phyloP scores from a whole-genome alignment of 2,329 filamentous ascomycete genomes.

The Trichoderma brevicompactum region DNA sequence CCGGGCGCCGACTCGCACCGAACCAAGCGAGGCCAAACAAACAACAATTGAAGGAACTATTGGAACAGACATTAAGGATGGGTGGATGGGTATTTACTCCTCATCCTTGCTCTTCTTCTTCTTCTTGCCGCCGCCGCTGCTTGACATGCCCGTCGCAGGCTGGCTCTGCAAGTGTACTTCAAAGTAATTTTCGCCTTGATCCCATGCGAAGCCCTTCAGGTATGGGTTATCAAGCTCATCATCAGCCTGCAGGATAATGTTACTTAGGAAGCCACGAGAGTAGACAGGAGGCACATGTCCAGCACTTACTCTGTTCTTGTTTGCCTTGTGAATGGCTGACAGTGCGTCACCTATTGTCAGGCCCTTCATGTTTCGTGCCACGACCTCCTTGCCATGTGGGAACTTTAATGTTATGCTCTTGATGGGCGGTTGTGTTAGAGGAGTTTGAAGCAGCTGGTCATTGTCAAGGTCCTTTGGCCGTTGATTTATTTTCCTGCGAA shows the following conservation, averaged over 20 bases:
- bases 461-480: conserved; percentile 80
- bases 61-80: conserved; percentile 46
- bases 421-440: conserved; percentile 78
- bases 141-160: conserved; percentile 49
- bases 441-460: conserved; percentile 79
- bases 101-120: conserved; percentile 69
- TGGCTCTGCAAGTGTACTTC: conserved; percentile 83
- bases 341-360: conserved; percentile 97
- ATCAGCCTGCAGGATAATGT: conserved; percentile 65
- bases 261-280: conserved; percentile 18
- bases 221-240: conserved; percentile 88
- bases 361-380: conserved; percentile 87
- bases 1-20: conserved; percentile 48
- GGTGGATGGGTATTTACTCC: conserved; percentile 40
- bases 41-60: conserved; percentile 45
- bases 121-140: conserved; percentile 63
- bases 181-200: conserved; percentile 86
- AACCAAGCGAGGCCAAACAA: conserved; percentile 47
- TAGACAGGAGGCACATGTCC: neutral
- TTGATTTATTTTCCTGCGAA: conserved; percentile 86
- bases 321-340: conserved; percentile 94
- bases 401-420: conserved; percentile 96
- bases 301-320: conserved; percentile 85
- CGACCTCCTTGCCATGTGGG: conserved; percentile 80
- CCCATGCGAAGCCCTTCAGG: conserved; percentile 95